These are phyloP conservation scores for Podospora anserina DNA, from an alignment of 495 filamentous ascomycete genomes.

Conservation along the genomic window DNA sequence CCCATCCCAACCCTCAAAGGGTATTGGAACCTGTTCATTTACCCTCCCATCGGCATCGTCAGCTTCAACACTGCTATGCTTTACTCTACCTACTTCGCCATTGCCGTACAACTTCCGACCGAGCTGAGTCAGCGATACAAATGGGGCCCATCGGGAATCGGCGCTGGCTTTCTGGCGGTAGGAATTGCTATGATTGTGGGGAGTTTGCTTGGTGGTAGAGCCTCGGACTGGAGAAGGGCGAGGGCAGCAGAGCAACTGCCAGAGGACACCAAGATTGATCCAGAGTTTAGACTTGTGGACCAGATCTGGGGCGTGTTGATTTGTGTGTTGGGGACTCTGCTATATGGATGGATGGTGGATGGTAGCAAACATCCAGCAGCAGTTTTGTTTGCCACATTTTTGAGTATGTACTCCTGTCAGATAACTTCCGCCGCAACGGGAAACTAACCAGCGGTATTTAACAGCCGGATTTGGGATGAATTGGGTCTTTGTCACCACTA, in stretches of 20 bases:
- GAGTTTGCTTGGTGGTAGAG: constrained; percentile 14
- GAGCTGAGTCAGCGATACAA: constrained; percentile 10
- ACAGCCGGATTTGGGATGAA: constrained; percentile 21
- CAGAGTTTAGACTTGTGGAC: constrained; percentile 17
- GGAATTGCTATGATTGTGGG: constrained; percentile 19
- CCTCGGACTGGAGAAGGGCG: constrained; percentile 19
- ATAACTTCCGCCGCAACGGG: not conserved
- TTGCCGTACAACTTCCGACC: constrained; percentile 11
- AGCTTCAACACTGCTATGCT: constrained; percentile 18
- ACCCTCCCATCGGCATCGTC: constrained; percentile 17
- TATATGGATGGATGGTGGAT: constrained; percentile 15
- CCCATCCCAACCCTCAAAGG: constrained; percentile 13
- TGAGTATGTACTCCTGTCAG: constrained; percentile 6
- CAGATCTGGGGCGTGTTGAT: constrained; percentile 21
- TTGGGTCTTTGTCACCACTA: constrained; percentile 21
- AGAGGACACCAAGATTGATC: constrained; percentile 14
- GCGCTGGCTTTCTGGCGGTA: constrained; percentile 16
- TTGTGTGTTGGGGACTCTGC: constrained; percentile 8
- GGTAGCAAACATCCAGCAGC: constrained; percentile 8
- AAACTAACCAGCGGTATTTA: not conserved
- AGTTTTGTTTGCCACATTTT: constrained; percentile 12
- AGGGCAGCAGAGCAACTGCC: constrained; percentile 1
- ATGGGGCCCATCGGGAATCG: constrained; percentile 15
- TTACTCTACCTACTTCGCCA: constrained; percentile 22
- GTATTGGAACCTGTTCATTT: constrained; percentile 15